Conservation (phyloP, 2,329 filamentous ascomycete species). For the Didymella pomorum region DNA sequence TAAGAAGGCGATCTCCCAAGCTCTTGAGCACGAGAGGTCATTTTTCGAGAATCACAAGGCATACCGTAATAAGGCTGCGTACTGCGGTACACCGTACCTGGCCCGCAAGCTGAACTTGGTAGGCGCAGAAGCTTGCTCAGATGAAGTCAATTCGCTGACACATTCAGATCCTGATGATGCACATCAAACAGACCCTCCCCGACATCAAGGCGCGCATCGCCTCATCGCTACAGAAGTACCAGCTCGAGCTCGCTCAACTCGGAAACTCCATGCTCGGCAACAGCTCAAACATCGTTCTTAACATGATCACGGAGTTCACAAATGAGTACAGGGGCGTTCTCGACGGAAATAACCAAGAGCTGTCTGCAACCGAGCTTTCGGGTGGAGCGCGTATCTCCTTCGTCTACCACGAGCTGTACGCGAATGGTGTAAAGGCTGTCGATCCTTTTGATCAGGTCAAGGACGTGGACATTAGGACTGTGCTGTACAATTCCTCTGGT, state of each 20-base stretch:
- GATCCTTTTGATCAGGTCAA: slow-evolving; percentile 98
- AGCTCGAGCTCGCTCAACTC: slow-evolving; percentile 78
- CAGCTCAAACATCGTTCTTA: slow-evolving; percentile 93
- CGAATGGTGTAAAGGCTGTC: slow-evolving; percentile 95
- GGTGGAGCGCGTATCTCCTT: slow-evolving; percentile 98
- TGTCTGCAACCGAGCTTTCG: slow-evolving; percentile 92
- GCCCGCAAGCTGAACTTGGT: slow-evolving; percentile 93
- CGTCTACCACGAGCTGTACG: slow-evolving; percentile 98
- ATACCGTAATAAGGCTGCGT: slow-evolving; percentile 97
- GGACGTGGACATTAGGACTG: slow-evolving; percentile 95
- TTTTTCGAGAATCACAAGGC: slow-evolving; percentile 99
- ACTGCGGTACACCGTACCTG: slow-evolving; percentile 97
- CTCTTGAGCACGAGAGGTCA: slow-evolving; percentile 91
- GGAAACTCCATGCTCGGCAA: slow-evolving; percentile 96
- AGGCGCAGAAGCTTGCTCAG: slow-evolving; percentile 29
- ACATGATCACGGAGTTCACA: slow-evolving; percentile 98
- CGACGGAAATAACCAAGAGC: slow-evolving; percentile 94
- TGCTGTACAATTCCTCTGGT: slow-evolving; percentile 98
- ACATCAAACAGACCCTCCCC: slow-evolving; percentile 98
- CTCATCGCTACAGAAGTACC: slow-evolving; percentile 93
- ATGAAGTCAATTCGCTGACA: slow-evolving; percentile 34
- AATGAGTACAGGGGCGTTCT: slow-evolving; percentile 97
- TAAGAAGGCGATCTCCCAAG: slow-evolving; percentile 90
- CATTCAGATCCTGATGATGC: slow-evolving; percentile 93
- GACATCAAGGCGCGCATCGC: slow-evolving; percentile 98